phyloP scores from a whole-genome alignment of 2,329 filamentous ascomycete species.

The Tolypocladium pustulatum region DNA sequence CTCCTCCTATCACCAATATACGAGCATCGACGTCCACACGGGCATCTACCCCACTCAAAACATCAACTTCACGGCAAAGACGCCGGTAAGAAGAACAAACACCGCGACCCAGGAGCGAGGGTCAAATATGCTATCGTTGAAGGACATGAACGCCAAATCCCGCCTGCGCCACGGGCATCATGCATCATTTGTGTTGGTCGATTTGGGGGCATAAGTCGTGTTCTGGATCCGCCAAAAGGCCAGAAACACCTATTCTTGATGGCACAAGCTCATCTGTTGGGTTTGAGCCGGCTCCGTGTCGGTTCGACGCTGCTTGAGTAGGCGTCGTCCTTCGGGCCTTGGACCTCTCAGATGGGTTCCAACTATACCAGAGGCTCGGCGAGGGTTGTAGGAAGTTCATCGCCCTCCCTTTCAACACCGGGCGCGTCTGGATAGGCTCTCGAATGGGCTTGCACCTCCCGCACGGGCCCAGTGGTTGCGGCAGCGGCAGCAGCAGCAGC shows the following conservation, averaged over 20 bases:
- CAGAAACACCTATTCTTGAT: not conserved
- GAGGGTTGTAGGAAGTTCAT: too few species aligned
- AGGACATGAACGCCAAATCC: not conserved
- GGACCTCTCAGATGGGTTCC: not conserved
- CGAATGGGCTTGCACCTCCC: constrained; percentile 6
- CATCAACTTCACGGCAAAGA: not conserved
- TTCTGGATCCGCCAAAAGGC: not conserved
- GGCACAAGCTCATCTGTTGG: not conserved
- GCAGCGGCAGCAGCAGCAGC: not conserved
- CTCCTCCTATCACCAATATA: too few species aligned
- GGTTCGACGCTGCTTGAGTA: not conserved
- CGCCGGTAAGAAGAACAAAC: not conserved
- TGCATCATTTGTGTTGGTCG: not conserved
- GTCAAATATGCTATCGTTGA: not conserved
- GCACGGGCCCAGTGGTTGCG: not conserved
- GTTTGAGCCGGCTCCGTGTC: not conserved
- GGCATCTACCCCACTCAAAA: not conserved
- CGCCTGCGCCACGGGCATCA: not conserved
- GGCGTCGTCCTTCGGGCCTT: not conserved
- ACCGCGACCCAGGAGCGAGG: not conserved
- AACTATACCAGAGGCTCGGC: not conserved
- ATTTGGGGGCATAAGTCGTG: not conserved
- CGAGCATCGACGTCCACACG: too few species aligned
- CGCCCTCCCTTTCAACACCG: not conserved
- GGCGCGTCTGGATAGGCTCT: not conserved